Evolutionary conservation across 2,329 filamentous ascomycete species (phyloP).

Genomic region (Cladophialophora psammophila): DNA sequence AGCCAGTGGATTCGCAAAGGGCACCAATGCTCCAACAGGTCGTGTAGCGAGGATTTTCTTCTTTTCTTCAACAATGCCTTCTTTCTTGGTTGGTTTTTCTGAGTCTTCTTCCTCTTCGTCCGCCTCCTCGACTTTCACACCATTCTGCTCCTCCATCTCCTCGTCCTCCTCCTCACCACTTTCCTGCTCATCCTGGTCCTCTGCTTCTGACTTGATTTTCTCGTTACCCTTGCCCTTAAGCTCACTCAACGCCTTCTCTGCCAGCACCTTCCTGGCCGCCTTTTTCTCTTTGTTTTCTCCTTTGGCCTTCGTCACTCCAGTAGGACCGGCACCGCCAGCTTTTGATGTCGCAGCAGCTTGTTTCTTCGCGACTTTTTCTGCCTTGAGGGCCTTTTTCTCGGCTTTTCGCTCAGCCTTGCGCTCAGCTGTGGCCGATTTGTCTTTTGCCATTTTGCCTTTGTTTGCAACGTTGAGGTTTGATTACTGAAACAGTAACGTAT

Average conservation of each 20-base stretch:
- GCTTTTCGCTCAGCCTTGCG: constrained; percentile 51
- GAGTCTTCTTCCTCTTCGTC: constrained; percentile 27
- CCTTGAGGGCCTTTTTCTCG: constrained; percentile 49
- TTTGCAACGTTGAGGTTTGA: not conserved
- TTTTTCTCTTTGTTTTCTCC: constrained; percentile 58
- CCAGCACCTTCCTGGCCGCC: constrained; percentile 43
- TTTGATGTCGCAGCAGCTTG: constrained; percentile 11
- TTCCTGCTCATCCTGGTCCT: constrained; percentile 25
- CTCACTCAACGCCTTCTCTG: constrained; percentile 38
- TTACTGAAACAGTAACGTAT: not conserved
- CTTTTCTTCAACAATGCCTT: constrained; percentile 35
- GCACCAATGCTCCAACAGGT: constrained; percentile 56
- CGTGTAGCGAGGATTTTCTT: constrained; percentile 35
- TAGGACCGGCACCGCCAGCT: constrained; percentile 16
- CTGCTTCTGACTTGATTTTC: constrained; percentile 17
- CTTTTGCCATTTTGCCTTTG: constrained; percentile 40
- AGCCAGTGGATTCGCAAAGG: constrained; percentile 58
- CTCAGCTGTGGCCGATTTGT: constrained; percentile 41
- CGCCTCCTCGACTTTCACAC: constrained; percentile 31
- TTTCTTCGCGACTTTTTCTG: constrained; percentile 18
- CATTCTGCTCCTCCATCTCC: constrained; percentile 13
- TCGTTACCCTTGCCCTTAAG: constrained; percentile 28
- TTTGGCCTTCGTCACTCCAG: constrained; percentile 44
- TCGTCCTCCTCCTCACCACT: constrained; percentile 32
- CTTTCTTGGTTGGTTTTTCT: constrained; percentile 27